phyloP scores from a whole-genome alignment of 805 yeast genomes.

The Nakazawaea pomicola region DNA sequence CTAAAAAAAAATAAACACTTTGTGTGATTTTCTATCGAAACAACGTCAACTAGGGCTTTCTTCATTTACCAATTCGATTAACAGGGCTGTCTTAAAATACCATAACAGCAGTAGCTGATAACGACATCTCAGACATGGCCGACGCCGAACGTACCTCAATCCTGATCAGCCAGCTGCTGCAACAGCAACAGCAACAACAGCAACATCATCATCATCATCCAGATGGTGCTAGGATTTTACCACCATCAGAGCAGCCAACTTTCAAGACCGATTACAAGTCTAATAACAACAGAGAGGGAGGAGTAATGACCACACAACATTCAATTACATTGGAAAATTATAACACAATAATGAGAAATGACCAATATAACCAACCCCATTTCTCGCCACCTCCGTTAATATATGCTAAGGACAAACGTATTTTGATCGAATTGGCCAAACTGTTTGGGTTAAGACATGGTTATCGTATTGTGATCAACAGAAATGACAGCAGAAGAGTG shows the following conservation, averaged over 20 bases:
- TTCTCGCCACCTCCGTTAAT: constrained; percentile 18
- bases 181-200: neutral
- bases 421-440: constrained; percentile 20
- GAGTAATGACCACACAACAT: constrained; percentile 12
- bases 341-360: constrained; percentile 2
- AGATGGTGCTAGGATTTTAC: neutral
- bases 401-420: constrained; percentile 18
- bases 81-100: no score
- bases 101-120: no score
- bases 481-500: constrained; percentile 21
- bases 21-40: no score
- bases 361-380: neutral
- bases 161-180: neutral
- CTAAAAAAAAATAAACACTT: no score
- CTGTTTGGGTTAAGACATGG: constrained; percentile 20
- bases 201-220: neutral
- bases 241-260: constrained; percentile 8
- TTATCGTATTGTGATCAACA: constrained; percentile 19
- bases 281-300: neutral
- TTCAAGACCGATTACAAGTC: constrained; percentile 9
- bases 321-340: constrained; percentile 12
- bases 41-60: no score
- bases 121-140: no score
- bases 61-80: no score
- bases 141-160: no score